Evolutionary conservation across 83 land plant genomes (phyloP).

Genomic region (Picea mariana): DNA sequence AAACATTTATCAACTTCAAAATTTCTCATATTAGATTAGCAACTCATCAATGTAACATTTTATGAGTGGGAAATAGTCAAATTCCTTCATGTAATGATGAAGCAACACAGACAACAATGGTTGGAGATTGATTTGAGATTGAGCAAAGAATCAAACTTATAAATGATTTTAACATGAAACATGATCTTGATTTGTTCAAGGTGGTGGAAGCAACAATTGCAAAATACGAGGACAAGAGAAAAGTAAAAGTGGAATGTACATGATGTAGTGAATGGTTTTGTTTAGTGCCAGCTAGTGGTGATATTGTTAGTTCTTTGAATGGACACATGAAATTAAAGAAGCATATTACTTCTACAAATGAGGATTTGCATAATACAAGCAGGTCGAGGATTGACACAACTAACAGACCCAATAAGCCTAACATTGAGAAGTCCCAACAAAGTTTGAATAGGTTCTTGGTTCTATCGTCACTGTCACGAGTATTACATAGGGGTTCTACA

Average conservation of each 20-base stretch:
- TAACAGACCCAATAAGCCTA: background rate
- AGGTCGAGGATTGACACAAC: background rate
- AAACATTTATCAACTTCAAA: background rate
- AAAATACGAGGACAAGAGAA: background rate
- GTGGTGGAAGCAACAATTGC: background rate
- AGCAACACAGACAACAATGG: background rate
- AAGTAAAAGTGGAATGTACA: background rate
- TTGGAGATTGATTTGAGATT: background rate
- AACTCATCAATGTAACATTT: too few species aligned
- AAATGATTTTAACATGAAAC: background rate
- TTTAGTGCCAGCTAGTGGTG: too few species aligned
- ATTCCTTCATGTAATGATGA: too few species aligned
- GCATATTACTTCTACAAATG: background rate
- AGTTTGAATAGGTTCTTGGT: background rate
- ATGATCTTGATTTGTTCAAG: slow-evolving; percentile 1
- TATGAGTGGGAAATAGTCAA: too few species aligned
- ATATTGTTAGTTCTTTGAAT: too few species aligned
- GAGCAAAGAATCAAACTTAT: background rate
- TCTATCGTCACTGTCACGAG: background rate
- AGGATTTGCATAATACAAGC: background rate
- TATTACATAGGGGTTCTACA: too few species aligned
- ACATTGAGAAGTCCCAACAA: background rate
- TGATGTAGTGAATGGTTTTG: too few species aligned
- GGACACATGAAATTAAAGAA: too few species aligned
- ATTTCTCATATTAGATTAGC: background rate